Percentiles rank a stretch among this genome's conserved stretches.
Conservation (phyloP, 305 asterid species). For the Andrographis paniculata region DNA sequence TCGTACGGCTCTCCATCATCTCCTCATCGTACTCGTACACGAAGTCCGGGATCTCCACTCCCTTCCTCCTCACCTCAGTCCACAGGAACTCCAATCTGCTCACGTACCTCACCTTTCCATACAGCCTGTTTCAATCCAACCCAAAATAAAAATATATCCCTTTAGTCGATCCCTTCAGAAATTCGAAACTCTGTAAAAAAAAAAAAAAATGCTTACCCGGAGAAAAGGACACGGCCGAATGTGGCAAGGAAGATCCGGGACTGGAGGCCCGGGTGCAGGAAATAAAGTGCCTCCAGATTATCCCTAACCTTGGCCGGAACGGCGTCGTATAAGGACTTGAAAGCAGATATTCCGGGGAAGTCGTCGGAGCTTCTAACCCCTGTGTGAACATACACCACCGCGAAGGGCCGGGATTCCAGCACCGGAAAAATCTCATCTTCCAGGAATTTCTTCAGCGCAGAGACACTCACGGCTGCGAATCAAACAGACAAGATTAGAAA, state of each 20-base stretch:
- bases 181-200: too few species aligned
- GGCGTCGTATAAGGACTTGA: constrained; percentile 45
- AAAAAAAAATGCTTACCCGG: constrained; percentile 23
- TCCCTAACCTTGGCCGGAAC: constrained; percentile 38
- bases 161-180: too few species aligned
- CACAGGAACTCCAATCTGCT: constrained; percentile 59
- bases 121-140: too few species aligned
- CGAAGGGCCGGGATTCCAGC: constrained; percentile 36
- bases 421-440: constrained; percentile 47
- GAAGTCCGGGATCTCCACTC: constrained; percentile 64
- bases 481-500: background rate
- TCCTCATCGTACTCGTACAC: constrained; percentile 73
- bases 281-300: constrained; percentile 49
- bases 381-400: constrained; percentile 65
- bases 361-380: constrained; percentile 44
- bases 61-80: constrained; percentile 51
- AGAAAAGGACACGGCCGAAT: constrained; percentile 53
- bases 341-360: constrained; percentile 55
- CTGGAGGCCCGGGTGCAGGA: constrained; percentile 74
- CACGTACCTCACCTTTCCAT: constrained; percentile 51
- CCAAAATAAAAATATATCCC: too few species aligned
- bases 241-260: constrained; percentile 77
- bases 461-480: constrained; percentile 27
- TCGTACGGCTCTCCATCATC: constrained; percentile 46
- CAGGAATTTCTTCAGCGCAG: constrained; percentile 45